phyloP scores from a whole-genome alignment of 1,139 yeast genomes.

The Suhomyces panamericanus region DNA sequence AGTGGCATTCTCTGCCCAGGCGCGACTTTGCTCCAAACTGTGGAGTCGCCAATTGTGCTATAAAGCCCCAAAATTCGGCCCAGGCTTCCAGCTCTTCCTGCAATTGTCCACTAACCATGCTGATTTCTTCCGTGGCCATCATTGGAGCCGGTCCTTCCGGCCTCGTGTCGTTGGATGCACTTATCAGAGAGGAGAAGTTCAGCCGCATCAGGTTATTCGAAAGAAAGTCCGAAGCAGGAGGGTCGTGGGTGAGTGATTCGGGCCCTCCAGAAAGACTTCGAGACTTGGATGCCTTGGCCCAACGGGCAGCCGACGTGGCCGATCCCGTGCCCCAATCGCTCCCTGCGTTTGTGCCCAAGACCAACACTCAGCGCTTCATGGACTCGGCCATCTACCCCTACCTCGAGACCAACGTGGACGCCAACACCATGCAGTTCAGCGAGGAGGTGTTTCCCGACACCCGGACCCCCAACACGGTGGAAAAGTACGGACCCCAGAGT shows the following conservation, averaged over 20 bases:
- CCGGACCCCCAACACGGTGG: conserved; percentile 16
- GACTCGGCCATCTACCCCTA: conserved; percentile 21
- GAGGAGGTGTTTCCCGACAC: conserved; percentile 17
- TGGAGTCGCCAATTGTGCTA: neutral
- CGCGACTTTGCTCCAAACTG: neutral
- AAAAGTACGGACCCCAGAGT: conserved; percentile 19
- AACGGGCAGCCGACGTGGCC: conserved; percentile 9
- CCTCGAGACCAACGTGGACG: conserved; percentile 19
- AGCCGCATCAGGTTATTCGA: conserved; percentile 39
- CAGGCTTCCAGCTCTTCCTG: too few species aligned
- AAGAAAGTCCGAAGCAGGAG: conserved; percentile 43
- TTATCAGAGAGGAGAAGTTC: conserved; percentile 37
- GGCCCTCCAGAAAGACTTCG: conserved; percentile 23
- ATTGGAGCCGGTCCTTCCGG: conserved; percentile 74
- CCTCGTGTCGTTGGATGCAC: conserved; percentile 51
- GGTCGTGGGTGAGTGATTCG: conserved; percentile 40
- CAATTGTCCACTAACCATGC: neutral
- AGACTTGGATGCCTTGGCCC: conserved; percentile 16
- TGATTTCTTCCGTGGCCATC: conserved; percentile 39
- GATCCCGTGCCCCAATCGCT: conserved; percentile 14
- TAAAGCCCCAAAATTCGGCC: neutral
- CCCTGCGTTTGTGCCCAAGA: conserved; percentile 16
- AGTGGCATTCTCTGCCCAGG: neutral
- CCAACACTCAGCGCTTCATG: conserved; percentile 21
- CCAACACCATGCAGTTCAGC: conserved; percentile 18